Conservation (phyloP, 1,284 basidiomycete species). For the Coniferiporia weirii region DNA sequence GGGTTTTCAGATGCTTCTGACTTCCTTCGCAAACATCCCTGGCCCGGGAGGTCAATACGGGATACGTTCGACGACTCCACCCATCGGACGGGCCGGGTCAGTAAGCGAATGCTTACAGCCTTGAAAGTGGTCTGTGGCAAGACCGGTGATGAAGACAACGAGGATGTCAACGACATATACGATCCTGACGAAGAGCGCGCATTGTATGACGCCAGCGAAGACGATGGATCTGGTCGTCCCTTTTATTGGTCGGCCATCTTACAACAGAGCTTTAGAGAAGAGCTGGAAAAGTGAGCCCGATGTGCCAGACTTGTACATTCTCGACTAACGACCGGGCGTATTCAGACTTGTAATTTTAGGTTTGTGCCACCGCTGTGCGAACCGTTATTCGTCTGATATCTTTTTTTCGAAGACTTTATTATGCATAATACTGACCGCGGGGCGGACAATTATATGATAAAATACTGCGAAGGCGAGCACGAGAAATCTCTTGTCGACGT, state of each 20-base stretch:
- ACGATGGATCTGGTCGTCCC: slow-evolving; percentile 43
- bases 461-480: slow-evolving; percentile 73
- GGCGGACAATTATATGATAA: slow-evolving; percentile 87
- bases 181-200: slow-evolving; percentile 55
- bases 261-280: slow-evolving; percentile 78
- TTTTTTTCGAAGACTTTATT: slow-evolving; percentile 58
- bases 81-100: slow-evolving; percentile 58
- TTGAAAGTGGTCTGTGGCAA: slow-evolving; percentile 74
- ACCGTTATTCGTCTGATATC: not conserved
- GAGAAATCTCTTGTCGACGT: slow-evolving; percentile 71
- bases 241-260: slow-evolving; percentile 80
- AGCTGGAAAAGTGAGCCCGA: slow-evolving; percentile 72
- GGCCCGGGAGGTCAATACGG: slow-evolving; percentile 78
- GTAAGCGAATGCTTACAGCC: slow-evolving; percentile 60
- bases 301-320: not conserved
- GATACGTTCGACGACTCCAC: slow-evolving; percentile 82
- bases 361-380: slow-evolving; percentile 27
- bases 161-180: slow-evolving; percentile 58
- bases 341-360: slow-evolving; percentile 75
- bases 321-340: not conserved
- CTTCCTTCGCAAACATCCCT: slow-evolving; percentile 81
- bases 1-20: slow-evolving; percentile 68
- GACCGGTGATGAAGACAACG: slow-evolving; percentile 68
- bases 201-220: slow-evolving; percentile 59
- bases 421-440: slow-evolving; percentile 87